A percentile compares a stretch with the other conserved stretches of the same genome.
Evolutionary conservation across 257 asterid genomes (phyloP).

Genomic region (Penstemon davidsonii): DNA sequence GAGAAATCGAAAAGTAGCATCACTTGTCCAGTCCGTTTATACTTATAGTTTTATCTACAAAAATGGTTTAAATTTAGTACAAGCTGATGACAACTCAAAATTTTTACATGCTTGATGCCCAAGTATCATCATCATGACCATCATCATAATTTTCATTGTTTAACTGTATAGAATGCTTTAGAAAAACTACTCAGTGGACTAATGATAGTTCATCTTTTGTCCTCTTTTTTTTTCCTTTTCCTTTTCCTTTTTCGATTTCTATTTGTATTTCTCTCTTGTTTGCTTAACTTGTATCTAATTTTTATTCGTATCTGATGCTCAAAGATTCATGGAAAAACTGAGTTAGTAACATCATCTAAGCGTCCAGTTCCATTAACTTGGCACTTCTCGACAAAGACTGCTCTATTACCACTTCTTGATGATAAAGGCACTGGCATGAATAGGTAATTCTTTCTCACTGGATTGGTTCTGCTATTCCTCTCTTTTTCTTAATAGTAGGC

Average conservation of each 20-base stretch:
- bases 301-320: slow-evolving; percentile 35
- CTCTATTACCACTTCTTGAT: slow-evolving; percentile 80
- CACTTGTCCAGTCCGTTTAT: slow-evolving; percentile 3
- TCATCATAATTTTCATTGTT: slow-evolving; percentile 6
- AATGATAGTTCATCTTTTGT: slow-evolving; percentile 9
- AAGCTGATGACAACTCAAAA: slow-evolving; percentile 3
- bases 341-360: slow-evolving; percentile 84
- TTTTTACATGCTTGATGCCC: slow-evolving; percentile 3
- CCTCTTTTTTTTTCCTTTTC: slow-evolving; percentile 6
- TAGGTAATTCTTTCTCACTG: slow-evolving; percentile 52
- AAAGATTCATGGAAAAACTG: slow-evolving; percentile 97
- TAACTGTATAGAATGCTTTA: slow-evolving; percentile 14
- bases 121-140: background rate
- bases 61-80: background rate
- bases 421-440: slow-evolving; percentile 94
- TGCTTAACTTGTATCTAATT: slow-evolving; percentile 17
- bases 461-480: slow-evolving; percentile 20
- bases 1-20: background rate
- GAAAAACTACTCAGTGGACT: slow-evolving; percentile 2
- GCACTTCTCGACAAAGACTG: slow-evolving; percentile 87
- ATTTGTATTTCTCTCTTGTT: background rate
- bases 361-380: slow-evolving; percentile 98
- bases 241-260: too few relatives aligned
- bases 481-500: slow-evolving; percentile 15
- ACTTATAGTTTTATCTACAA: slow-evolving; percentile 12